These are phyloP conservation scores for Trametes sp. DNA, from an alignment of 1,284 basidiomycete species.

Conservation along the genomic window DNA sequence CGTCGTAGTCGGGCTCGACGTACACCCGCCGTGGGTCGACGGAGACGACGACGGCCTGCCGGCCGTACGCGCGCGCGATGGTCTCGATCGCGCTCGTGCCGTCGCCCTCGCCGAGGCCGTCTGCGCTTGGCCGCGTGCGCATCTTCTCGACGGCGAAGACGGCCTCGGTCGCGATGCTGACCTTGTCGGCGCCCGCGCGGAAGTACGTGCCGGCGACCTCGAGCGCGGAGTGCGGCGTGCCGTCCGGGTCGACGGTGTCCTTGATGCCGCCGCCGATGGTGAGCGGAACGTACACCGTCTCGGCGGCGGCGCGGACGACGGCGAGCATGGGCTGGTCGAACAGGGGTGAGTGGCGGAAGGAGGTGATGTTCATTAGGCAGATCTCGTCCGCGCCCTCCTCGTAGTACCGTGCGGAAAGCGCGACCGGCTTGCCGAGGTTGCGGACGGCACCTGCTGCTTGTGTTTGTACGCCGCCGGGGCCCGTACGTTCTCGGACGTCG, in stretches of 20 bases:
- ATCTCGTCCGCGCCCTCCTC: constrained; percentile 94
- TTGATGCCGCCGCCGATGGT: constrained; percentile 99
- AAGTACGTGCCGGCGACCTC: constrained; percentile 98
- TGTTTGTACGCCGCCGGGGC: constrained; percentile 39
- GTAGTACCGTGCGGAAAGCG: constrained; percentile 90
- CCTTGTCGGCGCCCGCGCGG: constrained; percentile 97
- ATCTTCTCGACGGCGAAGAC: constrained; percentile 93
- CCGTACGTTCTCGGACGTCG: constrained; percentile 84
- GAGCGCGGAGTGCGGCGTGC: constrained; percentile 84
- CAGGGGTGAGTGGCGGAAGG: constrained; percentile 95
- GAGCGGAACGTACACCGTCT: constrained; percentile 95
- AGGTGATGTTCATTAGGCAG: constrained; percentile 98
- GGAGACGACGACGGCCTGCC: constrained; percentile 97
- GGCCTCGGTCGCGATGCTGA: constrained; percentile 95
- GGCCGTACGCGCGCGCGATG: constrained; percentile 92
- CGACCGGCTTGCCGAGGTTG: constrained; percentile 98
- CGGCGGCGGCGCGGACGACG: constrained; percentile 90
- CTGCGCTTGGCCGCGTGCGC: constrained; percentile 52
- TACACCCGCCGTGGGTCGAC: constrained; percentile 94
- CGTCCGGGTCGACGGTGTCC: constrained; percentile 95
- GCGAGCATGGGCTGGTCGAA: constrained; percentile 98
- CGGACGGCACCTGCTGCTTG: constrained; percentile 82
- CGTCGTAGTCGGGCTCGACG: constrained; percentile 75
- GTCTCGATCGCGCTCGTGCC: constrained; percentile 94
- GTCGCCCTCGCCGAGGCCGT: constrained; percentile 50